Evolutionary conservation across 2,329 filamentous ascomycete species (phyloP).

Genomic region (Thelonectria blattea): DNA sequence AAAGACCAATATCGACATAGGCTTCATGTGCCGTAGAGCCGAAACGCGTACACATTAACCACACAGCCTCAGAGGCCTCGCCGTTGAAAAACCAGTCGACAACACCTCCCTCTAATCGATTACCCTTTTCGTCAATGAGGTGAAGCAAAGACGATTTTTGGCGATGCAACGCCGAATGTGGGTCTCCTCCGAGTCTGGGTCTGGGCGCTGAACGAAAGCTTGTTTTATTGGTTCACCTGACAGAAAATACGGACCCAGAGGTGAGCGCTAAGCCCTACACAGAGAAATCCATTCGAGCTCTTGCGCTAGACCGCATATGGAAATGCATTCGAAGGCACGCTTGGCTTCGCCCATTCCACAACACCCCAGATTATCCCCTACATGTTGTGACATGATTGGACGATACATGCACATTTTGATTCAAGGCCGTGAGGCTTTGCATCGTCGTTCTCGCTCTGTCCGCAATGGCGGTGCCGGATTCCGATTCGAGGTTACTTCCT

Average conservation of each 20-base stretch:
- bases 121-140: background rate
- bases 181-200: slow-evolving; percentile 8
- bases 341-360: background rate
- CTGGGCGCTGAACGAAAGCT: background rate
- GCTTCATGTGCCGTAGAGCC: background rate
- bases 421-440: background rate
- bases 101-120: no score
- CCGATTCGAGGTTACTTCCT: background rate
- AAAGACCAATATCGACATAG: background rate
- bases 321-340: slow-evolving; percentile 7
- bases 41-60: background rate
- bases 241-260: no score
- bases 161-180: slow-evolving; percentile 3
- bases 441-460: background rate
- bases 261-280: slow-evolving; percentile 10
- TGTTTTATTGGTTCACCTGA: background rate
- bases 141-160: background rate
- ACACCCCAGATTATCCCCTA: background rate
- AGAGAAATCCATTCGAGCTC: slow-evolving; percentile 15
- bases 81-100: background rate
- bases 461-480: slow-evolving; percentile 8
- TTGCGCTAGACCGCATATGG: slow-evolving; percentile 13
- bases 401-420: background rate
- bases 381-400: background rate
- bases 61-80: background rate